Evolutionary conservation across 2,329 filamentous ascomycete genomes (phyloP).

Genomic region (Cucurbitaria berberidis): DNA sequence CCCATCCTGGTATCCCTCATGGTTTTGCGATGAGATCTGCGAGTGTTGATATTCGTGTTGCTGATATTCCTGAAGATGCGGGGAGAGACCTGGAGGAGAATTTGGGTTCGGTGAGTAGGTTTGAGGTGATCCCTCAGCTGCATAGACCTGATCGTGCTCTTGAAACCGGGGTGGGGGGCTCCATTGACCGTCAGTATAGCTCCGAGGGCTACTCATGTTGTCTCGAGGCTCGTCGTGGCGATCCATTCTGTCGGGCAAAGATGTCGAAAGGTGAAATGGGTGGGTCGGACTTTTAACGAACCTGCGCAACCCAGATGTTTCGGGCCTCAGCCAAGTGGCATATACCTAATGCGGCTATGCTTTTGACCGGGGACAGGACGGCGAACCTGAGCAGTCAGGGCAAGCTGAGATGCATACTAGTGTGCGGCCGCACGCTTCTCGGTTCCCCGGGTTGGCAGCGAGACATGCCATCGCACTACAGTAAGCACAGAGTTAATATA

Average conservation of each 20-base stretch:
- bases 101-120: constrained; percentile 10
- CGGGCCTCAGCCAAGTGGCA: constrained; percentile 8
- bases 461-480: constrained; percentile 16
- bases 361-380: constrained; percentile 5
- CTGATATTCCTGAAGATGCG: constrained; percentile 20
- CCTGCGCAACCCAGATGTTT: neutral
- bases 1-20: constrained; percentile 20
- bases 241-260: constrained; percentile 20
- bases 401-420: constrained; percentile 18
- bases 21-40: constrained; percentile 7
- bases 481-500: constrained; percentile 21
- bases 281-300: constrained; percentile 15
- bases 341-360: constrained; percentile 18
- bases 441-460: constrained; percentile 7
- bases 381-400: constrained; percentile 7
- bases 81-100: constrained; percentile 22
- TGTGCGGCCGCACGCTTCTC: constrained; percentile 14
- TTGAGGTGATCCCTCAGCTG: constrained; percentile 11
- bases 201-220: constrained; percentile 16
- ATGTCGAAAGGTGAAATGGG: constrained; percentile 5
- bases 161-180: constrained; percentile 29
- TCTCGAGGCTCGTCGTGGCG: constrained; percentile 19
- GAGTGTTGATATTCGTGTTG: constrained; percentile 18
- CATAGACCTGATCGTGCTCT: constrained; percentile 25
- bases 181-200: constrained; percentile 24